phyloP scores from a whole-genome alignment of 257 asterid species.

The Thymus quinquecostatus region DNA sequence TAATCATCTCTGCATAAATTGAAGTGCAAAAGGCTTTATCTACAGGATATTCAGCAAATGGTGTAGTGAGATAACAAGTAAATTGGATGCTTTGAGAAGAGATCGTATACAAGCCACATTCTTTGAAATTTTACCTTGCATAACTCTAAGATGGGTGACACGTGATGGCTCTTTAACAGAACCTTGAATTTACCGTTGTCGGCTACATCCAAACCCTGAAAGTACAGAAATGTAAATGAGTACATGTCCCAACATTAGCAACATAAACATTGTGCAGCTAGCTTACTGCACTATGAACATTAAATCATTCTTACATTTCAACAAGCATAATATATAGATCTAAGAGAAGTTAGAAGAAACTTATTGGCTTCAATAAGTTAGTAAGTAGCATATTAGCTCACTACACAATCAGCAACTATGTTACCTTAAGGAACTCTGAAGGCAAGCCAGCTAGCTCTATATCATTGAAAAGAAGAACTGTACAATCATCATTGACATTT shows the following conservation, averaged over 20 bases:
- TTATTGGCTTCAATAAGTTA: not conserved
- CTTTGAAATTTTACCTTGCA: conserved; percentile 66
- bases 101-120: conserved; percentile 6
- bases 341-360: not conserved
- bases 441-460: conserved; percentile 86
- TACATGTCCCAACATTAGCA: conserved; percentile 11
- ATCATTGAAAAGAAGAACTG: conserved; percentile 69
- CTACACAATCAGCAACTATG: conserved; percentile 1
- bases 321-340: conserved; percentile 21
- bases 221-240: conserved; percentile 17
- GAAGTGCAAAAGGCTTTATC: not conserved
- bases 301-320: conserved; percentile 20
- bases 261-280: conserved; percentile 19
- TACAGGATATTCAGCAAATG: conserved; percentile 18
- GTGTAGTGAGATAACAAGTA: conserved; percentile 16
- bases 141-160: conserved; percentile 80
- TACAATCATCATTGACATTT: conserved; percentile 68
- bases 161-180: conserved; percentile 74
- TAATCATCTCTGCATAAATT: not conserved
- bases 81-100: conserved; percentile 17
- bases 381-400: not conserved
- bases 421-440: conserved; percentile 73
- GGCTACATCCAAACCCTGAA: conserved; percentile 76
- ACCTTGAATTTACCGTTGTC: conserved; percentile 78
- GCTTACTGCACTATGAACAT: conserved; percentile 17